Base-by-base conservation (phyloP, 192 early-diverging fungal species). In the Linnemannia zychae region DNA sequence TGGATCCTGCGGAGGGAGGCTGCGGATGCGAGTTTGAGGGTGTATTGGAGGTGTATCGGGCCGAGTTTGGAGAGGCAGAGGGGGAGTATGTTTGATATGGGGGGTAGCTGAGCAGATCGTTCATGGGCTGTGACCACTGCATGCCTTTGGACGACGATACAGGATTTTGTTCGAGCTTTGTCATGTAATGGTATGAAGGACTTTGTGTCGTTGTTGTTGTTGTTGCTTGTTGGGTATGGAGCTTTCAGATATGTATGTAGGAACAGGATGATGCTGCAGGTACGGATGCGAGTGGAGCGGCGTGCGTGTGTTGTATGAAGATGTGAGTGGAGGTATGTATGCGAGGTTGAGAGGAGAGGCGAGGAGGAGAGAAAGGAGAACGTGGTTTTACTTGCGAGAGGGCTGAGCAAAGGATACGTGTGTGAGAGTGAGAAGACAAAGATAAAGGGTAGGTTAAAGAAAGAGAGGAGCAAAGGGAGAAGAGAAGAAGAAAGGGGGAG, bases 111-210 rank as follows among this genome's bases (percentile, higher is more conserved):
- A 84, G 34, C 22, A 84, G 82, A 33, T 84, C 82, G 37, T 38
- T 72, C 46, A 79, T 79, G 5, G 70, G 82, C 67, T 74, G 82
- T 15, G 72, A 67, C 82, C 82, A 84, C 82, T 78, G 82, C 52
- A 78, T 78, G 37, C 77, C 48, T 36, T 79, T 84, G 52, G 82
- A 75, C 7, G 82, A 78, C 31, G 82, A 73, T 68, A 78, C 75
- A n/a, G 77, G 57, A 28, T 74, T 84, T 47, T 74, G 82, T 31
- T 84, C 82, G 50, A 84, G 76, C 76, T 84, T 84, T 75, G 82
- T 84, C 82, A 84, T 84, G 24, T 24, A 77, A 36, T 7, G 46
- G 70, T 24, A 20, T 40, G 47, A 13, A n/a, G n/a, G n/a, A n/a
- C n/a, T n/a, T n/a, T n/a, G n/a, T n/a, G n/a, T n/a, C n/a, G n/a